Percentiles rank a stretch among this genome's conserved stretches.
Evolutionary conservation across 1,139 yeast species (phyloP).

Genomic region (Taiozyma onychis): DNA sequence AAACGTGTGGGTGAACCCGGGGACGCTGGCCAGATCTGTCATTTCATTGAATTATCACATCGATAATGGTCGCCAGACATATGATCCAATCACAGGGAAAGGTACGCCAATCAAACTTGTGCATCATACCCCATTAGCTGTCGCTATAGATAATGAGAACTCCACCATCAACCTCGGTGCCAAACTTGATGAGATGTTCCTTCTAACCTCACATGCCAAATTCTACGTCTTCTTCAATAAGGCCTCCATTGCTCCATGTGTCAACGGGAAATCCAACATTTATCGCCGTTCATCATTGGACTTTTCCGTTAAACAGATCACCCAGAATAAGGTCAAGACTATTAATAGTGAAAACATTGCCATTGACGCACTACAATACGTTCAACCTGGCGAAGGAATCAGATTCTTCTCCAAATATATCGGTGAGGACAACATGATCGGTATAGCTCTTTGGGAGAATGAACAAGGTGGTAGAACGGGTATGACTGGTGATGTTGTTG

Average conservation of each 20-base stretch:
- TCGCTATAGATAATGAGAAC: slow-evolving; percentile 30
- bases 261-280: slow-evolving; percentile 85
- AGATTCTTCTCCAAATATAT: slow-evolving; percentile 73
- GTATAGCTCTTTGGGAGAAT: slow-evolving; percentile 72
- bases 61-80: slow-evolving; percentile 41
- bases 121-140: slow-evolving; percentile 74
- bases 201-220: slow-evolving; percentile 78
- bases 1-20: slow-evolving; percentile 73
- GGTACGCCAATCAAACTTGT: slow-evolving; percentile 55
- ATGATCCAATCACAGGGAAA: slow-evolving; percentile 7
- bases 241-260: slow-evolving; percentile 81
- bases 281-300: slow-evolving; percentile 70
- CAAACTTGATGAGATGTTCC: slow-evolving; percentile 79
- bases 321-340: slow-evolving; percentile 24
- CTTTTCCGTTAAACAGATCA: slow-evolving; percentile 42
- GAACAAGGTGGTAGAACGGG: slow-evolving; percentile 68
- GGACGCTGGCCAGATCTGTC: slow-evolving; percentile 64
- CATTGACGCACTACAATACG: slow-evolving; percentile 16
- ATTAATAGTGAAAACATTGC: slow-evolving; percentile 26
- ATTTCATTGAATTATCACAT: slow-evolving; percentile 41
- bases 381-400: slow-evolving; percentile 33
- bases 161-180: slow-evolving; percentile 44
- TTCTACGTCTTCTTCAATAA: slow-evolving; percentile 76
- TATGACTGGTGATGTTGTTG: slow-evolving; percentile 70
- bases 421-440: slow-evolving; percentile 94